Evolutionary conservation across 345 rosid genomes (phyloP).

Genomic region (Syzygium oleosum): DNA sequence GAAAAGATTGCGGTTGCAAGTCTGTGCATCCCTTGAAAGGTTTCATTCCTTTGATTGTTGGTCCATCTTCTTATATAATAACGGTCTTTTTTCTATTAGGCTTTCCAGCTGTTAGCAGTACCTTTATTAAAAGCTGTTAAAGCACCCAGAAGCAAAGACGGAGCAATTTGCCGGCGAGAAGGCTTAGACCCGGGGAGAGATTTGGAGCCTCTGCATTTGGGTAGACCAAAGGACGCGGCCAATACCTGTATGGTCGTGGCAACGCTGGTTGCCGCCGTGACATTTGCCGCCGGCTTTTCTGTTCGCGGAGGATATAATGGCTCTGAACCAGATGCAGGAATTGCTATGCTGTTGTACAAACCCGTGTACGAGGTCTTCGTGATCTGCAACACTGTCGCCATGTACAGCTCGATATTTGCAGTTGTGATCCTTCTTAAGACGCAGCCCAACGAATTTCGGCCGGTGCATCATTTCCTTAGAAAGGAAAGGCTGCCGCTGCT

Average conservation of each 20-base stretch:
- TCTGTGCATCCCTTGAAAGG: no score
- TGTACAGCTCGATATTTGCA: not conserved
- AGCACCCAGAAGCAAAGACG: not conserved
- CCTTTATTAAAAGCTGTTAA: not conserved
- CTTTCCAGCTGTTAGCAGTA: not conserved
- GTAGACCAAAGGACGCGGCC: not conserved
- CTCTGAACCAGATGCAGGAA: not conserved
- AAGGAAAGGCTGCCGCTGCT: not conserved
- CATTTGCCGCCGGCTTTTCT: not conserved
- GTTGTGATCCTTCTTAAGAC: not conserved
- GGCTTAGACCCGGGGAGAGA: not conserved
- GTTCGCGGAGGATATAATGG: not conserved
- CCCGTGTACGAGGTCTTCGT: not conserved
- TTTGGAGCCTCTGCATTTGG: not conserved
- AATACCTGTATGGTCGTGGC: not conserved
- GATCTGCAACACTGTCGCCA: not conserved
- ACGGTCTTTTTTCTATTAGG: not conserved
- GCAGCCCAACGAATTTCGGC: not conserved
- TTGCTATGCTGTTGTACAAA: not conserved
- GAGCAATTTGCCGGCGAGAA: not conserved
- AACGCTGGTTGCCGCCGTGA: not conserved
- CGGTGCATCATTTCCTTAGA: not conserved
- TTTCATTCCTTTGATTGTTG: no score
- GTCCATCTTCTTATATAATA: not conserved
- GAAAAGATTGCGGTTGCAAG: no score